Evolutionary conservation across 805 yeast genomes (phyloP), one percentile per base, ranked within the genome.

Genomic region (Wickerhamomyces chambardii): DNA sequence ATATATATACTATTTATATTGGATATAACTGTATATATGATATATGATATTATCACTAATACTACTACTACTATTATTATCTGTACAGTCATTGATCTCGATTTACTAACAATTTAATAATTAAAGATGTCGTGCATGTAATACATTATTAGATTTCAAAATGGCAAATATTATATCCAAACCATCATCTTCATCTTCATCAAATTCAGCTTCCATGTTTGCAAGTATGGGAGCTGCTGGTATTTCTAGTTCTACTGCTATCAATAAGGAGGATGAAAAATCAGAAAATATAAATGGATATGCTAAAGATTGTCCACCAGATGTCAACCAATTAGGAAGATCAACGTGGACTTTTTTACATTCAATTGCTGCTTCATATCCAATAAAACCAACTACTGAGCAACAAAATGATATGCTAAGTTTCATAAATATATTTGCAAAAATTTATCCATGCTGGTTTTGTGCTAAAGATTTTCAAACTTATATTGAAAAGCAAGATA

Each of bases 261-360:
- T 32, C 34, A 15, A 32, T 29, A 15, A 32, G 37, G 17, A 39
- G 27, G 10, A 9, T 4, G n/a, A 9, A 9, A 24, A 10, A 9
- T n/a, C n/a, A 24, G 12, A 9, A 24, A 12, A 24, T 24, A 17
- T 35, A 15, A 48, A 55, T 9, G 40, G 40, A 1, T 63, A 68
- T 41, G 41, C 57, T 3, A 63, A 66, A 35, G 79, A 73, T 21
- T 77, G 82, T 42, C 98, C 98, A 1, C 89, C 97, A 0, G 97
- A 89, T 59, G 90, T 83, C 4, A 79, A 69, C 35, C 66, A 68
- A 40, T 57, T 92, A 5, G 98, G 98, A 1, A 66, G 78, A 32
- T 76, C 95, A 0, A 77, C 96, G 3, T 92, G 98, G 98, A 85
- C 95, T 2, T 70, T 90, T 29, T 62, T 92, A 25, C 98, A 92